Base-by-base conservation (phyloP, 2,329 filamentous ascomycete genomes). In the Tolypocladium nubicola region DNA sequence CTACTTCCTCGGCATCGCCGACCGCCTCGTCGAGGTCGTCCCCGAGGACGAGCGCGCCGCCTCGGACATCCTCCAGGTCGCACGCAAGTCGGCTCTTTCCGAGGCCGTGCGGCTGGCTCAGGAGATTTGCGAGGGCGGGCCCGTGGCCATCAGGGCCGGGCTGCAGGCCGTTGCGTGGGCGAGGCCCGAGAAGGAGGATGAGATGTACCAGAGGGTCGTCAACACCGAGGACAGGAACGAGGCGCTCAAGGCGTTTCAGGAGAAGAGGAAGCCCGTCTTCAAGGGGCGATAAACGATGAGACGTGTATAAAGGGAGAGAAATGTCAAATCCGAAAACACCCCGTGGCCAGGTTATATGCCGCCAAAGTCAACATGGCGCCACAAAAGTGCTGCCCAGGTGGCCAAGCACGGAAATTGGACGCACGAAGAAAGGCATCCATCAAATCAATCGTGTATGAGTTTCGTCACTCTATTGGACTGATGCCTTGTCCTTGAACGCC, bases 111-210 rank as follows among this genome's bases (percentile, higher is more conserved):
- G 84, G 63, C 74, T 97, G 59, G 93, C 93, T 1, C 76, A 81
- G 63, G 88, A 91, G 71, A 96, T 97, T 55, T 96, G 90, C 69
- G 87, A 95, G 72, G 91, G 92, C 35, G 94, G 89, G 0, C 94
- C 94, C 0, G 78, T 96, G 58, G 92, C 92, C 0, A 79, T 96
- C 38, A 81, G 87, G 61, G 87, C 90, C 56, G 93, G 86, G 3
- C 76, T 97, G 68, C 79, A 85, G 71, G 93, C 93, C 1, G 87
- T 97, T 2, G 79, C 82, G 56, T 80, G 84, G 81, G 71, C 90
- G 70, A 75, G 80, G 5, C 88, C 94, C 74, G 82, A 83, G 67
- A 82, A 86, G n/a, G 94, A 97, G 76, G 93, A 91, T 71, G 79
- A 82, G 64, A 91, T 92, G 75, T 97, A 97, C 71, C 83, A 90